Evolutionary conservation across 1,284 basidiomycete species (phyloP).

Genomic region (Microbotryum silenes-acaulis): DNA sequence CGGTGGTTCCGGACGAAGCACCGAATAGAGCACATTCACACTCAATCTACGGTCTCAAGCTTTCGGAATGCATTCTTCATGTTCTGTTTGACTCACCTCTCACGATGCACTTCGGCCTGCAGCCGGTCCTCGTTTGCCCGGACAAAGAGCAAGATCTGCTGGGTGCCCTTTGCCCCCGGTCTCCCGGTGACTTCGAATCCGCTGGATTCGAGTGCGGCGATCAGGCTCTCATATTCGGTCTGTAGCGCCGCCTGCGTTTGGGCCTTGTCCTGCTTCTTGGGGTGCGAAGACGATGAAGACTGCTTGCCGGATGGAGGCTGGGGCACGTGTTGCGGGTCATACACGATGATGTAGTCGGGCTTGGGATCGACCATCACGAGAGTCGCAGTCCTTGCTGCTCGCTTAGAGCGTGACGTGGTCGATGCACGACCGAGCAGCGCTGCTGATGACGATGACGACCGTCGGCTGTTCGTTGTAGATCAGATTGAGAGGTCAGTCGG

Average conservation of each 20-base stretch:
- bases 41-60: constrained; percentile 26
- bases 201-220: constrained; percentile 54
- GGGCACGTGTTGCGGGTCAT: constrained; percentile 5
- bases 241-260: constrained; percentile 32
- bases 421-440: too few species aligned
- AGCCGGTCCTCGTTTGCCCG: constrained; percentile 60
- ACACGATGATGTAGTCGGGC: constrained; percentile 25
- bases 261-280: neutral
- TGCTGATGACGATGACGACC: too few species aligned
- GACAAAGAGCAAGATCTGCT: constrained; percentile 72
- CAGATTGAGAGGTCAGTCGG: too few species aligned
- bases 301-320: constrained; percentile 2
- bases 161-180: constrained; percentile 57
- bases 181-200: constrained; percentile 63
- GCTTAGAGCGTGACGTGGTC: too few species aligned
- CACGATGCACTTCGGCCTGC: constrained; percentile 58
- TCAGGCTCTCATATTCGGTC: constrained; percentile 57
- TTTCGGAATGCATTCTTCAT: constrained; percentile 8
- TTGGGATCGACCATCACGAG: constrained; percentile 5
- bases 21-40: neutral
- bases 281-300: too few species aligned
- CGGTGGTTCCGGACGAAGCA: constrained; percentile 9
- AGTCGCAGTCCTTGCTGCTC: neutral
- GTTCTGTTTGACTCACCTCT: constrained; percentile 53
- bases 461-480: too few species aligned